These are phyloP conservation scores for Cryptosporidium canis DNA, from an alignment of 169 alveolate genomes.

Conservation along the genomic window DNA sequence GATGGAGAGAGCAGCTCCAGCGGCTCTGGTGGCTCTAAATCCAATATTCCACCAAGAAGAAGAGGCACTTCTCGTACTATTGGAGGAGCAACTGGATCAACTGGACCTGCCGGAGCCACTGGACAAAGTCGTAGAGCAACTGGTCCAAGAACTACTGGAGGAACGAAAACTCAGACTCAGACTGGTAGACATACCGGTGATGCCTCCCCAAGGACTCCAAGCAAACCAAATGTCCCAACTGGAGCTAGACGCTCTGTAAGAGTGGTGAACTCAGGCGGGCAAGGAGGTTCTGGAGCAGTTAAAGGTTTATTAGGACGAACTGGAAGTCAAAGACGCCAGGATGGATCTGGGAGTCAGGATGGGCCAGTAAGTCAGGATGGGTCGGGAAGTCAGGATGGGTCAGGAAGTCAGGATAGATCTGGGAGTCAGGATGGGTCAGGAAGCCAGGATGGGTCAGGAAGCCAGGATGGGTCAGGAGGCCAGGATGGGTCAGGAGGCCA, in stretches of 20 bases:
- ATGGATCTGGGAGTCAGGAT: neutral
- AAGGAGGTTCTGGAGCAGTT: neutral
- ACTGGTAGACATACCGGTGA: no score
- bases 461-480: neutral
- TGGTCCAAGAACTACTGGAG: no score
- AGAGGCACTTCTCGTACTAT: neutral
- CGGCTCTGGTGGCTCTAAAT: neutral
- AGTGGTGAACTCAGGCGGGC: no score
- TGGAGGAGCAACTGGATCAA: neutral
- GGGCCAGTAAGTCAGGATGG: neutral
- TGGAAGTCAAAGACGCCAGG: neutral
- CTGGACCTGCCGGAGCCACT: no score
- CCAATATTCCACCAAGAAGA: neutral
- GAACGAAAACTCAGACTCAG: no score
- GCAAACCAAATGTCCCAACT: neutral
- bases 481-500: no score
- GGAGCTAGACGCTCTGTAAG: no score
- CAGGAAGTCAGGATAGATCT: neutral
- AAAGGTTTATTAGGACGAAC: neutral
- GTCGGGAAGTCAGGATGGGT: neutral
- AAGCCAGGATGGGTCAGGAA: neutral
- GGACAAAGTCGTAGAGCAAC: no score
- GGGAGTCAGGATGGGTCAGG: neutral
- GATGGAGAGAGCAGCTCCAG: neutral
- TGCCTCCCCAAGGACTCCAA: neutral